phyloP scores from a whole-genome alignment of 495 filamentous ascomycete species.

The Penicillium simplicissimum region DNA sequence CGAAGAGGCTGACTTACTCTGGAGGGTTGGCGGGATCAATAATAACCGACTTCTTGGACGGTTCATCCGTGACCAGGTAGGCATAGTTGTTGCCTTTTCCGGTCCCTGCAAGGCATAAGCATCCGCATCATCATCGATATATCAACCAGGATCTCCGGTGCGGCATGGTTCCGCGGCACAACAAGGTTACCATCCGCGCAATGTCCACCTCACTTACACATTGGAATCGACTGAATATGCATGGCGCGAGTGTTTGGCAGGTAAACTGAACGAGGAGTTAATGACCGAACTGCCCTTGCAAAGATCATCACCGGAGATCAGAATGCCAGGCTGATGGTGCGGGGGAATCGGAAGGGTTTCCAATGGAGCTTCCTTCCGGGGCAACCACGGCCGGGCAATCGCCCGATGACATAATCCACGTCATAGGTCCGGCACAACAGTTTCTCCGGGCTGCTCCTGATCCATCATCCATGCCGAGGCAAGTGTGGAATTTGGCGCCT shows the following conservation, averaged over 20 bases:
- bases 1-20: slow-evolving; percentile 62
- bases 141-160: not conserved
- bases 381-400: not conserved
- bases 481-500: no score
- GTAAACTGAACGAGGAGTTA: slow-evolving; percentile 7
- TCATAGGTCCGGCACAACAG: slow-evolving; percentile 26
- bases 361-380: slow-evolving; percentile 4
- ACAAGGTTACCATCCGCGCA: not conserved
- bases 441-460: slow-evolving; percentile 6
- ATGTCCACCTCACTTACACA: slow-evolving; percentile 70
- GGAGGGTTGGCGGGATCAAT: slow-evolving; percentile 92
- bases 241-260: slow-evolving; percentile 53
- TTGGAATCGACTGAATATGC: slow-evolving; percentile 97
- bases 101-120: slow-evolving; percentile 61
- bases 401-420: slow-evolving; percentile 26
- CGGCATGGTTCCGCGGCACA: not conserved
- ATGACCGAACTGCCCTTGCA: slow-evolving; percentile 22
- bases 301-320: slow-evolving; percentile 33
- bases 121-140: not conserved
- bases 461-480: no score
- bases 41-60: slow-evolving; percentile 88
- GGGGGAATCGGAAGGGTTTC: slow-evolving; percentile 18
- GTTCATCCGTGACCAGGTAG: slow-evolving; percentile 90
- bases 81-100: slow-evolving; percentile 94
- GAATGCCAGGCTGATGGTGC: slow-evolving; percentile 9